phyloP scores from a whole-genome alignment of 257 asterid genomes.

The Nicotiana sylvestris region DNA sequence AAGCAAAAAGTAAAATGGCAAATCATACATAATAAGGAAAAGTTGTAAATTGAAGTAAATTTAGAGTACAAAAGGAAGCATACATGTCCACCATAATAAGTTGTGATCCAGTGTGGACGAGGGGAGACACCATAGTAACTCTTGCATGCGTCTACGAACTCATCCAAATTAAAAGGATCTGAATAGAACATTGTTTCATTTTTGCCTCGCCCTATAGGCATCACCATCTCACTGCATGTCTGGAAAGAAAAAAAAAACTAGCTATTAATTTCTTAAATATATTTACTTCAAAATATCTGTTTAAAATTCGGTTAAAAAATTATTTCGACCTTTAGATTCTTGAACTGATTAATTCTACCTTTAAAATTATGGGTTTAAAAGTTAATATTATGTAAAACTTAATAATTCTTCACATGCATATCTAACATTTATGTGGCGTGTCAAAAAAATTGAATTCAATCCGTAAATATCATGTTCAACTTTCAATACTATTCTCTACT shows the following conservation, averaged over 20 bases:
- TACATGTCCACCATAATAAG: constrained; percentile 46
- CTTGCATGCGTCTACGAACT: constrained; percentile 17
- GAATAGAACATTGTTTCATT: constrained; percentile 36
- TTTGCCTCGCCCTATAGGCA: constrained; percentile 27
- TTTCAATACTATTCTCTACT: too few relatives aligned
- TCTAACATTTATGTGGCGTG: too few relatives aligned
- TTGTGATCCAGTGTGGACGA: constrained; percentile 48
- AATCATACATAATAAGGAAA: neutral
- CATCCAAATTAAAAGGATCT: constrained; percentile 22
- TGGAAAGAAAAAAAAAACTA: neutral
- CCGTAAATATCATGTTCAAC: too few relatives aligned
- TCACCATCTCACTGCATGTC: constrained; percentile 44
- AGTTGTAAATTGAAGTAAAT: neutral
- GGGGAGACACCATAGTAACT: constrained; percentile 27
- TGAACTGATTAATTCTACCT: too few relatives aligned
- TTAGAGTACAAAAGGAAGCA: neutral
- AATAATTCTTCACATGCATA: too few relatives aligned
- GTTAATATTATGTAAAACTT: too few relatives aligned
- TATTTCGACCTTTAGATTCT: too few relatives aligned
- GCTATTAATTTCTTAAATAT: too few relatives aligned
- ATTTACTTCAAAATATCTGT: too few relatives aligned
- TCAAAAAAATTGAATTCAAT: too few relatives aligned
- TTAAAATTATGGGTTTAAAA: too few relatives aligned
- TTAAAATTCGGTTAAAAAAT: too few relatives aligned
- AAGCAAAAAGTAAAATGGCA: neutral